Evolutionary conservation across 2,329 filamentous ascomycete genomes (phyloP), one percentile per base, ranked within the genome.

Genomic region (Neopestalotiopsis sp.): DNA sequence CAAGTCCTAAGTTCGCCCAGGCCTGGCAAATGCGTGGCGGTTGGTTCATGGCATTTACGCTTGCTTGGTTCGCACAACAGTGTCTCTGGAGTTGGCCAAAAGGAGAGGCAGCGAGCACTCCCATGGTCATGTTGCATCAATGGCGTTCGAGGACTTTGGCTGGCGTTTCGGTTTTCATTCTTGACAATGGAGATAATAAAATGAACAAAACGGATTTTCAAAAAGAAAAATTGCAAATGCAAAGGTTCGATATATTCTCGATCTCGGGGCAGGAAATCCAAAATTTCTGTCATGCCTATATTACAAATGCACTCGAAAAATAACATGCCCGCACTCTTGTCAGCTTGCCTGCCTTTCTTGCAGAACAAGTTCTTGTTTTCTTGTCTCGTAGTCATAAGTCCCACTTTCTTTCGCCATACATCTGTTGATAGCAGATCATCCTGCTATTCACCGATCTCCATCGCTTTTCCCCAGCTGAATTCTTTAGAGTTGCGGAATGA

Each of bases 1-100:
- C 57, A 70, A 69, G 65, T 42, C 61, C 24, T 69, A 61, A 42
- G 32, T 17, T 53, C 34, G 34, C 34, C 34, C 17, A n/a, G 45
- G 45, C 45, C 17, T 53, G 45, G 45, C 45, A 14, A 12, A 30
- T 17, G n/a, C 12, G 57, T 38, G 17, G 57, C 30, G 28, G 57
- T 38, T 61, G 34, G 34, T 38, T 30, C 24, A 10, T 53, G 45
- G 45, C 45, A 59, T 34, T 30, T 24, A 32, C 57, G 24, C 30
- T 13, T 30, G 24, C 30, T 13, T 30, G 57, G 24, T 34, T 59
- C 13, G 30, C 24, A 59, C 24, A 59, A 28, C 24, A 59, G 57
- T 28, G 17, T 59, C 57, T 14, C 57, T 59, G 17, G 12, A 12
- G 20, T 20, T 12, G 59, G 30, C 14, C n/a, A 24, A 28, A 12